Evolutionary conservation across 1,284 basidiomycete genomes (phyloP), one percentile per base, ranked within the genome.

Genomic region (Cutaneotrichosporon dermatis): DNA sequence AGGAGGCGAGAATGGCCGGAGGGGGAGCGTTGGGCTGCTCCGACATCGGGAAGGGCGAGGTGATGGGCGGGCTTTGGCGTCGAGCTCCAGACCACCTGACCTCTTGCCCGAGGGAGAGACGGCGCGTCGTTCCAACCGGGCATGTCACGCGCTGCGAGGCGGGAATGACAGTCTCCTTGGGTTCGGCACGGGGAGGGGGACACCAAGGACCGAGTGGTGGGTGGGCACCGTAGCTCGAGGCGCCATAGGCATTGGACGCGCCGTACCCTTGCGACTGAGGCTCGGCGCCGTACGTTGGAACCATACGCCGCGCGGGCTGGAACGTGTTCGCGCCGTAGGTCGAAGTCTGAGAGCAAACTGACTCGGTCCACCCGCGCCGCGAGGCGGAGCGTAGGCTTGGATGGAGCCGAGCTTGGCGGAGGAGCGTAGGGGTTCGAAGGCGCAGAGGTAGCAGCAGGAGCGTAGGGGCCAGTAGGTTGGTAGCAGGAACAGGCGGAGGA

Each of bases 91-190:
- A 42, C 81, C 81, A 2, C 86, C 25, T 25, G 25, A 25, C 25
- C 25, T 70, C 54, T 86, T 85, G 53, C 82, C 79, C 11, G 79
- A 64, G 12, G 82, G 16, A 51, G 67, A 12, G 62, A 68, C 1
- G 77, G 75, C 4, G 80, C 77, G 2, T 98, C 94, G 72, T 98
- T 98, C 93, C 93, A 98, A 0, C 90, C 91, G 9, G 86, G 84
- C 46, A 87, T 86, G 61, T 88, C 88, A 45, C 79, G 77, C 77
- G 70, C 54, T 73, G 72, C 34, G 76, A 71, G 9, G 75, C 77
- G 2, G 78, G 71, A 16, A 78, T 64, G 13, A 72, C 62, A 13
- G 69, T 68, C 2, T 66, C 25, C 40, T 52, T 46, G 15, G 49
- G 36, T 13, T 58, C 59, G 3, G 60, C 58, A 4, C 61, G 73